Conservation (phyloP, 768 basidiomycete genomes). For the Dioszegia aurantiaca region DNA sequence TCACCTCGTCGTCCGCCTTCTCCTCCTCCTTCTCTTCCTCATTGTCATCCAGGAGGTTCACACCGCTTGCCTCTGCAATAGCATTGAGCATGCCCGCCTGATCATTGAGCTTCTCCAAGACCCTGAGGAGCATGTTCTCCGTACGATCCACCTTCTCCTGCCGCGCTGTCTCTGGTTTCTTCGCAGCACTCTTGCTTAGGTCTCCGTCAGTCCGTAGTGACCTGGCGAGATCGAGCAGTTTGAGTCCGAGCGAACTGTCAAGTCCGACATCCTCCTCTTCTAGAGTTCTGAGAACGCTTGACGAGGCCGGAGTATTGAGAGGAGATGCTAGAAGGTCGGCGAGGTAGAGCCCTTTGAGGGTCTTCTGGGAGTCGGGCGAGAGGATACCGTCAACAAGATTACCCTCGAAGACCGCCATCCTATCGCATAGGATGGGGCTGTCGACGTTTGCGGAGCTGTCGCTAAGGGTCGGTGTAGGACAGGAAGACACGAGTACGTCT, state of each 20-base stretch:
- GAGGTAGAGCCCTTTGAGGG: slow-evolving; percentile 6
- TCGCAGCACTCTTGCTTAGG: background rate
- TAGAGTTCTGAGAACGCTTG: slow-evolving; percentile 21
- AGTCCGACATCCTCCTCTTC: slow-evolving; percentile 27
- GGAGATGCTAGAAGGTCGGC: slow-evolving; percentile 14
- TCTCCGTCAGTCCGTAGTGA: slow-evolving; percentile 21
- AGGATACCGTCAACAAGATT: background rate
- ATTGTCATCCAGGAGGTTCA: slow-evolving; percentile 22
- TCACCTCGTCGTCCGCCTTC: too few relatives aligned
- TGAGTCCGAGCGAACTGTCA: slow-evolving; percentile 29
- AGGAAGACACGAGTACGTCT: slow-evolving; percentile 12
- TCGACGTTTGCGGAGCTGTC: background rate
- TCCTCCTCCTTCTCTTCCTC: slow-evolving; percentile 8
- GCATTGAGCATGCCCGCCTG: slow-evolving; percentile 30
- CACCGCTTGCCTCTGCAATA: slow-evolving; percentile 30
- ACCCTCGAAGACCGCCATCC: too few relatives aligned
- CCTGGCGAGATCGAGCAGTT: slow-evolving; percentile 29
- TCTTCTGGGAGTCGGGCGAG: slow-evolving; percentile 6
- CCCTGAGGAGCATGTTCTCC: background rate
- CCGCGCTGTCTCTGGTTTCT: background rate
- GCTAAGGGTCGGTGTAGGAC: slow-evolving; percentile 12
- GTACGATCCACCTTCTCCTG: background rate
- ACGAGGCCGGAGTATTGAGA: slow-evolving; percentile 22
- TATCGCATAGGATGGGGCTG: background rate
- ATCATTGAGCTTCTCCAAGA: slow-evolving; percentile 26